phyloP scores from a whole-genome alignment of 441 rosid genomes.

The Iberis amara region DNA sequence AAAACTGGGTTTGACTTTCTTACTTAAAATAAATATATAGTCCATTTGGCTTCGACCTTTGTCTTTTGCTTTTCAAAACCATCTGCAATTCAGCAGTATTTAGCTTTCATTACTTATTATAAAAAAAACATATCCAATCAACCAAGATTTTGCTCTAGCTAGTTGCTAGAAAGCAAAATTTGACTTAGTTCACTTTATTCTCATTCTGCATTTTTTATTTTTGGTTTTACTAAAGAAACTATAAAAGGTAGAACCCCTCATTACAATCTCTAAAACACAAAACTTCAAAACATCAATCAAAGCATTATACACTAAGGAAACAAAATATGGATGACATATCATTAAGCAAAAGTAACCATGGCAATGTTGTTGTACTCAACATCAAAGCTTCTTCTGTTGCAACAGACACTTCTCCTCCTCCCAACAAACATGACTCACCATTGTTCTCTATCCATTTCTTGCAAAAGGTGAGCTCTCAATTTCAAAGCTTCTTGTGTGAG shows the following conservation, averaged over 20 bases:
- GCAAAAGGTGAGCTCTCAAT: constrained; percentile 20
- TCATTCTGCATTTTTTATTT: background rate
- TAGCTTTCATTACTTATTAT: background rate
- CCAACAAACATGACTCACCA: background rate
- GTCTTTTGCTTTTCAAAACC: constrained; percentile 22
- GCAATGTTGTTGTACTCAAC: constrained; percentile 26
- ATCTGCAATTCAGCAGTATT: constrained; percentile 15
- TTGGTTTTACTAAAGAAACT: constrained; percentile 3
- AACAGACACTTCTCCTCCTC: constrained; percentile 8
- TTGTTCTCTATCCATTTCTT: constrained; percentile 23
- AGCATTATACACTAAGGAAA: background rate
- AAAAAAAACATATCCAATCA: background rate
- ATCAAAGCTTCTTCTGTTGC: constrained; percentile 23
- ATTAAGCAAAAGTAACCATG: constrained; percentile 24
- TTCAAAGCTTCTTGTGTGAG: background rate
- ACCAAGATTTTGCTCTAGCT: constrained; percentile 1
- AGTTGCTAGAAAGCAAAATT: constrained; percentile 14
- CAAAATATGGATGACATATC: constrained; percentile 26
- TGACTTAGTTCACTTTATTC: constrained; percentile 7
- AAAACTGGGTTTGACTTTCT: constrained; percentile 4
- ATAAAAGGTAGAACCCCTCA: constrained; percentile 16
- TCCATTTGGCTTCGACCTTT: constrained; percentile 7
- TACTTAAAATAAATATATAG: background rate
- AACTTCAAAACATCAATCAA: constrained; percentile 21
- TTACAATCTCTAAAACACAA: constrained; percentile 5